Base-by-base conservation (phyloP, 2,329 filamentous ascomycete genomes). In the Pseudogymnoascus verrucosus region DNA sequence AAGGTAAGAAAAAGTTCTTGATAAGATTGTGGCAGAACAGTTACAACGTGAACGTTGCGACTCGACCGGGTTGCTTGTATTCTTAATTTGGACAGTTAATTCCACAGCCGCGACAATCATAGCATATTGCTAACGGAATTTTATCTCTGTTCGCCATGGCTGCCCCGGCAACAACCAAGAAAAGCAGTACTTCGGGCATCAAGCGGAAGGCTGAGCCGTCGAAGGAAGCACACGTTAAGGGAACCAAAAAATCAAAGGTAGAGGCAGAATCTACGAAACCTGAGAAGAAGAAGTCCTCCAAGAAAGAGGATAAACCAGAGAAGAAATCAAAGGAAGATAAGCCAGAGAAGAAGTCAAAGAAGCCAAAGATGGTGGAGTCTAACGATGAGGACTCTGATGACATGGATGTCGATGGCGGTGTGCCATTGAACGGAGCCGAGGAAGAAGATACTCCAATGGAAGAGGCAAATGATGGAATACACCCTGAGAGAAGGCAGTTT, bases 181-280 rank as follows among this genome's bases (percentile, higher is more conserved):
- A 81, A 71, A 71, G 73, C 64, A 74, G 77, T 62, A 75, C 76
- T 54, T 74, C 75, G 37, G 81, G 81, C 61, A 79, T 76, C 65
- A 88, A 88, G 76, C 78, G 85, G 68, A 88, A 88, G 75, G 78
- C 79, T 36, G 74, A 77, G 26, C 73, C 78, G 6, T 71, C 70
- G 37, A 84, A 82, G 72, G 74, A 77, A 51, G 77, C 73, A 61
- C 68, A 76, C 16, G 75, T 76, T 57, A 76, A 76, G 62, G 77
- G 76, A 63, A 68, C 73, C 40, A 85, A 85, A 74, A 87, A 87
- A 72, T 75, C 77, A 40, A 79, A 79, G 68, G 70, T 81, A 3
- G 72, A 67, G 11, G 62, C 61, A 3, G 64, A 60, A 60, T 23
- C 68, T 66, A 21, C 68, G 72, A 64, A 74, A 76, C 64, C 75